phyloP scores from a whole-genome alignment of 2,329 filamentous ascomycete genomes.

The Colletotrichum camelliae region DNA sequence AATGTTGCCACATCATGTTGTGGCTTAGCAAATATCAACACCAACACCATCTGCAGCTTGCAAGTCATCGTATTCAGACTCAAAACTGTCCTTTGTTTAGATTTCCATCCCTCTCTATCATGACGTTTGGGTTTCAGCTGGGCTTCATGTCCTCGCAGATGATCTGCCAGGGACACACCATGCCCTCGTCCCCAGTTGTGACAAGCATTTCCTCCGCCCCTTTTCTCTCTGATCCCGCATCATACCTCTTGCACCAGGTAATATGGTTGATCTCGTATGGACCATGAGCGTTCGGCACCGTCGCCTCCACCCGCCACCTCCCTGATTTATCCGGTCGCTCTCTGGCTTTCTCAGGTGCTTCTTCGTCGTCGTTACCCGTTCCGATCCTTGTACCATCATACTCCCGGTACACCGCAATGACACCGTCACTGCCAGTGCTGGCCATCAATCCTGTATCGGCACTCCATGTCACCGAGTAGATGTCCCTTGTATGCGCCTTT shows the following conservation, averaged over 20 bases:
- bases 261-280: constrained; percentile 96
- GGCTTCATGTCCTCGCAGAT: constrained; percentile 19
- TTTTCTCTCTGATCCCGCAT: constrained; percentile 61
- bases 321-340: neutral
- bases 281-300: constrained; percentile 79
- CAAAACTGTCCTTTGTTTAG: neutral
- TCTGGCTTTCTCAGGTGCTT: constrained; percentile 9
- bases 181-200: constrained; percentile 90
- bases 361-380: constrained; percentile 23
- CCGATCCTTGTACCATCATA: constrained; percentile 19
- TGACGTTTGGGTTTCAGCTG: neutral
- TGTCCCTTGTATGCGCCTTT: constrained; percentile 74
- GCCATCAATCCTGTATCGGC: constrained; percentile 76
- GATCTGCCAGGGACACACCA: constrained; percentile 82
- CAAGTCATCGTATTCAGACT: neutral
- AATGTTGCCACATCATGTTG: neutral
- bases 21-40: neutral
- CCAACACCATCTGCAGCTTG: neutral
- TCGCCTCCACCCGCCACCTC: constrained; percentile 75
- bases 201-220: constrained; percentile 82
- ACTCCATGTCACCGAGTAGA: constrained; percentile 90
- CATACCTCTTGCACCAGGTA: constrained; percentile 82
- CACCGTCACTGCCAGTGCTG: constrained; percentile 88
- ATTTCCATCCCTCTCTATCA: neutral
- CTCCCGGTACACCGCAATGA: constrained; percentile 81